Base-by-base conservation (phyloP, 1,139 yeast genomes). In the Arxiozyma telluris region DNA sequence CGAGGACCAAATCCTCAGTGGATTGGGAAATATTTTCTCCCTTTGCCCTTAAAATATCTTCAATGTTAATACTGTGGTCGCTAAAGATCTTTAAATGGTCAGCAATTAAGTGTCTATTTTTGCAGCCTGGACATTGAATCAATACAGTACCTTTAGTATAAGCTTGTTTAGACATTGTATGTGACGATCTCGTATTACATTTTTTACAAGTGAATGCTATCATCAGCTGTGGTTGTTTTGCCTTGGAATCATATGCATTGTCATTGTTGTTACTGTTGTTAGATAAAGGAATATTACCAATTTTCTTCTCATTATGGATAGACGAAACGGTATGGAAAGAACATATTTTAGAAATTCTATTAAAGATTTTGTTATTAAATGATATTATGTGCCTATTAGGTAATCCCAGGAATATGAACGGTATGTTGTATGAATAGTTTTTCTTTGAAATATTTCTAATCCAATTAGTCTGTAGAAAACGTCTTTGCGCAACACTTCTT, bases 191-290 rank as follows among this genome's bases (percentile, higher is more conserved):
- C 8, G 87, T 81, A 52, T 81, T 78, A 71, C 98, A 93, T 61
- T 82, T 82, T 68, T 90, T 93, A 71, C 98, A 93, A 0, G 97
- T 93, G 71, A 93, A 91, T 0, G 96, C 93, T 38, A 93, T 78
- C 84, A 90, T 85, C 61, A 88, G 75, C 68, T 83, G 80, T 1
- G 96, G 96, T 57, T 84, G 81, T 48, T 82, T 85, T 4, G 83
- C 75, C 52, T 67, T 42, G 15, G 50, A 15, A 34, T 34, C 42
- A 17, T 49, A 49, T 3, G 51, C 47, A 41, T 46, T 47, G 18
- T 39, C 41, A 38, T 38, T 47, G 20, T 9, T 34, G 21, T 25
- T 27, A 21, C 27, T 21, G 3, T 44, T 25, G 22, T 44, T 23
- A 4, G 21, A 44, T 5, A 9, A 9, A 25, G 39, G 47, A 25